Evolutionary conservation across 306 rosid species (phyloP).

Genomic region (Prunus armeniaca): DNA sequence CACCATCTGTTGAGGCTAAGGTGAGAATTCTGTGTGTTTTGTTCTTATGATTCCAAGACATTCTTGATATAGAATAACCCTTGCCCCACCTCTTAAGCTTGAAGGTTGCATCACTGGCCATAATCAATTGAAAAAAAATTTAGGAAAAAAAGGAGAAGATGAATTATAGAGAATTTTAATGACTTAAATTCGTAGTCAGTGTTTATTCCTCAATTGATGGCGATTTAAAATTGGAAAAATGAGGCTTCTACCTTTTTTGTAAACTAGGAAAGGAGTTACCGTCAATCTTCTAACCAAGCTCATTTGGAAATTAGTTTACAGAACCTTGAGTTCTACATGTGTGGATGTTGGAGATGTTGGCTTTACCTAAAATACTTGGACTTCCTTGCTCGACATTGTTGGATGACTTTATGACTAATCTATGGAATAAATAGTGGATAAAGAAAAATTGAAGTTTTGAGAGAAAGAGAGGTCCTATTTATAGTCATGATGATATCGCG

Average conservation of each 20-base stretch:
- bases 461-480: background rate
- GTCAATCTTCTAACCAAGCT: no score
- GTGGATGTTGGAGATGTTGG: background rate
- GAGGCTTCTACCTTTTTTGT: background rate
- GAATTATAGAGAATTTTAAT: background rate
- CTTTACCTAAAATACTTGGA: background rate
- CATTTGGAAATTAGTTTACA: no score
- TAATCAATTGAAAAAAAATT: background rate
- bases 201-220: background rate
- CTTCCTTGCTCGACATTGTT: background rate
- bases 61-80: background rate
- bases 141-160: no score
- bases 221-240: background rate
- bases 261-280: background rate
- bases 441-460: background rate
- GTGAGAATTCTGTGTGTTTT: conserved; percentile 23
- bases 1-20: conserved; percentile 51
- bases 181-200: background rate
- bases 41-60: background rate
- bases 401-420: background rate
- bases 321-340: no score
- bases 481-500: background rate
- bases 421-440: background rate
- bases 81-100: background rate
- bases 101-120: background rate